Base-by-base conservation (phyloP, 192 early-diverging fungal species). In the Coemansia sp. region DNA sequence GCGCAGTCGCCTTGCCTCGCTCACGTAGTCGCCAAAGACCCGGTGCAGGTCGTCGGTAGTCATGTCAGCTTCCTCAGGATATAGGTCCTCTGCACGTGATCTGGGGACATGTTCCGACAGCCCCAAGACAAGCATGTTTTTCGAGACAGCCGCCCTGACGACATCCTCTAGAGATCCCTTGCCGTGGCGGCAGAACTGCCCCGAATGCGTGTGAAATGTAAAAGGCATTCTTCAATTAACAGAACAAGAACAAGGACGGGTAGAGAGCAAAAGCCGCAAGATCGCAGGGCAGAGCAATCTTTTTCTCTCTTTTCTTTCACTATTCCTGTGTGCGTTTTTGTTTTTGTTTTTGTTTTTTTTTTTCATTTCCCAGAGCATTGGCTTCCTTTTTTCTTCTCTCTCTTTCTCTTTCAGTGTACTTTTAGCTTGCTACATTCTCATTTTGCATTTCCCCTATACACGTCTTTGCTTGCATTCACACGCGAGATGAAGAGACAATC, bases 21-120 rank as follows among this genome's bases (percentile, higher is more conserved):
- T 68, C 7, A 91, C 67, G 65, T 90, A 99, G n/a, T 67, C 80
- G 10, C 72, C 69, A 70, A 90, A 99, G 26, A 78, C 84, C 12
- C 48, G 59, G 31, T 70, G 58, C 16, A 95, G 85, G 66, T 91
- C 89, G 8, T 66, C 51, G 0, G 90, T 79, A 15, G 90, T 85
- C 68, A 92, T 72, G 59, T 87, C 81, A 4, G 85, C 66, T 75
- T 99, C 97, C 79, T 99, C 97, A 4, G 94, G 94, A 68, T 99
- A 99, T 59, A 98, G 86, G 58, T 99, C 91, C 61, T 87, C 67
- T 0, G 68, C 18, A 3, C 87, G 79, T 46, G 86, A 87, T 28
- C 97, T 86, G 1, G 96, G 96, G 60, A 96, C 90, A 61, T 99
- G 97, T 76, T 99, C 97, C 0, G 92, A 90, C 9, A 99, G 84